Conservation (phyloP, 108 stramenopile genomes). For the Licmophora abbreviata region DNA sequence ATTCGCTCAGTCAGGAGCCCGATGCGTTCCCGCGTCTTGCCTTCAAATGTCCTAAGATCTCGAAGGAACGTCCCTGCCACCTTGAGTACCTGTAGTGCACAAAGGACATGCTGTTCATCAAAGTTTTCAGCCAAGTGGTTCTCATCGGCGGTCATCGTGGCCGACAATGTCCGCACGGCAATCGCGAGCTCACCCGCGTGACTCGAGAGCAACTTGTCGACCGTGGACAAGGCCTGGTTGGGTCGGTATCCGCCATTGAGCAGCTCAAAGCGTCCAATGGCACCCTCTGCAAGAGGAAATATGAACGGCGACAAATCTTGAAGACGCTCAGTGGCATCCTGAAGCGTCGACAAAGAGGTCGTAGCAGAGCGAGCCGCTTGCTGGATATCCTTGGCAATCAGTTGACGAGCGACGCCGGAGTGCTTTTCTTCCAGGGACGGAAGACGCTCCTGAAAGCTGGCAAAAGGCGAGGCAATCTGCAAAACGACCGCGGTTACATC, state of each 20-base stretch:
- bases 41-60: slow-evolving; percentile 42
- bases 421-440: slow-evolving; percentile 49
- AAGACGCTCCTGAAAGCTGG: slow-evolving; percentile 45
- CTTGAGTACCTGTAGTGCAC: slow-evolving; percentile 66
- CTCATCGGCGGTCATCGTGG: slow-evolving; percentile 39
- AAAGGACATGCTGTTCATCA: slow-evolving; percentile 73
- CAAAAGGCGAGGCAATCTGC: slow-evolving; percentile 66
- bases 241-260: slow-evolving; percentile 68
- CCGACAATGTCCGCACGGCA: slow-evolving; percentile 39
- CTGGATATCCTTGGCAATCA: slow-evolving; percentile 54
- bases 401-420: slow-evolving; percentile 33
- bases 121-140: slow-evolving; percentile 32
- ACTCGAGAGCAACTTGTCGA: slow-evolving; percentile 54
- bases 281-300: slow-evolving; percentile 63
- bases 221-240: slow-evolving; percentile 26
- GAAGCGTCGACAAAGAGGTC: slow-evolving; percentile 16
- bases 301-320: slow-evolving; percentile 57
- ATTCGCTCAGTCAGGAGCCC: slow-evolving; percentile 36
- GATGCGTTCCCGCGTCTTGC: slow-evolving; percentile 45
- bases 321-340: slow-evolving; percentile 54
- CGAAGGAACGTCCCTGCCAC: slow-evolving; percentile 55
- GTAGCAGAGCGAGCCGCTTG: slow-evolving; percentile 33
- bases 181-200: slow-evolving; percentile 65
- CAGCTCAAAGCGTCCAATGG: slow-evolving; percentile 62
- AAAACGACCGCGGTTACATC: slow-evolving; percentile 34